These are phyloP conservation scores for Choiromyces venosus DNA, from an alignment of 495 filamentous ascomycete genomes.

Conservation along the genomic window DNA sequence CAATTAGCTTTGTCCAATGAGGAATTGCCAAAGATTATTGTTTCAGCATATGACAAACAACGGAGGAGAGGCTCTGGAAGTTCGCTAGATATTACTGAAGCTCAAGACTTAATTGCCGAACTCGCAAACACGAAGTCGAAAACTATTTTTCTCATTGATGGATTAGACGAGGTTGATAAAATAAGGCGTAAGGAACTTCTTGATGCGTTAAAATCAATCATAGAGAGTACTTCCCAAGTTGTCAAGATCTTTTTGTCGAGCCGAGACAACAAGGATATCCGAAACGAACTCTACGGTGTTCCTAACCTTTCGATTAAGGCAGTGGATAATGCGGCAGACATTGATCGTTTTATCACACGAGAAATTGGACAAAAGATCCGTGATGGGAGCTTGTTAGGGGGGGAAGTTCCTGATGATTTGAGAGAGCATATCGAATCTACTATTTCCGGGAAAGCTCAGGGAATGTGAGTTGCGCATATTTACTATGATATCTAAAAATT, in stretches of 20 bases:
- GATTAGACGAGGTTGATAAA: slow-evolving; percentile 50
- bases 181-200: too few relatives aligned
- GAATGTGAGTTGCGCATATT: slow-evolving; percentile 41
- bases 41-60: not conserved
- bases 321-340: slow-evolving; percentile 41
- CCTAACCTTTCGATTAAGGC: slow-evolving; percentile 43
- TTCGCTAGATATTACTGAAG: not conserved
- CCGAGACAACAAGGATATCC: slow-evolving; percentile 45
- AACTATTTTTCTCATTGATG: slow-evolving; percentile 48
- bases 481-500: too few relatives aligned
- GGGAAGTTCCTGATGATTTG: slow-evolving; percentile 13
- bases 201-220: slow-evolving; percentile 40
- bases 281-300: slow-evolving; percentile 21
- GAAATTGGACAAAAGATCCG: slow-evolving; percentile 32
- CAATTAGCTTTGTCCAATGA: not conserved
- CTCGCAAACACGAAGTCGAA: slow-evolving; percentile 12
- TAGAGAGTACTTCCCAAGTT: slow-evolving; percentile 36
- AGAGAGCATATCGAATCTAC: slow-evolving; percentile 34
- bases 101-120: not conserved
- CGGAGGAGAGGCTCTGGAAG: not conserved
- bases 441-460: slow-evolving; percentile 36
- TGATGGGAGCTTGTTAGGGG: slow-evolving; percentile 14
- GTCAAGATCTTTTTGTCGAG: slow-evolving; percentile 47
- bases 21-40: not conserved
- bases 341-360: slow-evolving; percentile 36